Evolutionary conservation across 2,329 filamentous ascomycete species (phyloP).

Genomic region (Epichloe hybrida): DNA sequence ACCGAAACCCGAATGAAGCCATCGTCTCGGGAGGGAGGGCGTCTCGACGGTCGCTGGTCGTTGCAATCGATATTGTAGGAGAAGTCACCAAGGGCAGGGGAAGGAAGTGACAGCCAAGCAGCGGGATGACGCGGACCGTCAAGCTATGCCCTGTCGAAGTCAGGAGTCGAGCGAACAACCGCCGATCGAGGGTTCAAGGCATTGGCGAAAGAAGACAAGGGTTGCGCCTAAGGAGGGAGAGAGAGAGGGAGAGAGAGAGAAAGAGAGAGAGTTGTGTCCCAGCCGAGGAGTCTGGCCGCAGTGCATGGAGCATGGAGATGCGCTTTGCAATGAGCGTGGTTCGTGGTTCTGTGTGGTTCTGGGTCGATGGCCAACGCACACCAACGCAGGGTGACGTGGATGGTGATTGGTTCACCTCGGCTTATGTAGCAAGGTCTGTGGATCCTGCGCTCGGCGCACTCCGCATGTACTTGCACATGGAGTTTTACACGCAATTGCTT

Average conservation of each 20-base stretch:
- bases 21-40: conserved; percentile 11
- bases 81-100: neutral
- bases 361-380: neutral
- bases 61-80: neutral
- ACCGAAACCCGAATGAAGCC: conserved; percentile 24
- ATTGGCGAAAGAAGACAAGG: neutral
- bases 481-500: too few species aligned
- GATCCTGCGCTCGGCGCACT: too few species aligned
- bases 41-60: neutral
- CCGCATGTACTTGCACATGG: too few species aligned
- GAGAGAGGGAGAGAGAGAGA: too few species aligned
- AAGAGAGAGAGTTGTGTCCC: neutral
- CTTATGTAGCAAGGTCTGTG: too few species aligned
- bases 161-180: neutral
- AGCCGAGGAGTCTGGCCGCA: too few species aligned
- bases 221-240: neutral
- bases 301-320: neutral
- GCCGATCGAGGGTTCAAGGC: neutral
- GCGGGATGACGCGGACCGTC: neutral
- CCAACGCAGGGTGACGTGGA: neutral
- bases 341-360: neutral
- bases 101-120: neutral
- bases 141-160: neutral
- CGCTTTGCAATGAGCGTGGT: neutral
- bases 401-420: neutral